Base-by-base conservation (phyloP, 371 early-diverging fungal species). In the Rhizopus microsporus region DNA sequence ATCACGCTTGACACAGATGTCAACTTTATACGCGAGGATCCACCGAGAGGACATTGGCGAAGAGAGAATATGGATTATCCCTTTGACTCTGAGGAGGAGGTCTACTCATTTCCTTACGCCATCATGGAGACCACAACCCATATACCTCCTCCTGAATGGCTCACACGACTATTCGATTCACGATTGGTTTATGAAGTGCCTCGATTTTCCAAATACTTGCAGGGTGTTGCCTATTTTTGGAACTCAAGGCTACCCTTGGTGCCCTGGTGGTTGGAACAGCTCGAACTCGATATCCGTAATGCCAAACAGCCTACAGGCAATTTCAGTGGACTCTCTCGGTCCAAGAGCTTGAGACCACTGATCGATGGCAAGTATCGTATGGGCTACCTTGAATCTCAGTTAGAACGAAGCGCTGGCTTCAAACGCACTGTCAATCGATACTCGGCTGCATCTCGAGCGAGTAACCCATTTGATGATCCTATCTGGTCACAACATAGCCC, bases 131-230 rank as follows among this genome's bases (percentile, higher is more conserved):
- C 99, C 54, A 99, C 99, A 80, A 80, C 98, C 47, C 96, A 97
- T 70, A 93, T 93, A 7, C 95, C 95, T 72, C 75, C 85, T 23
- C 97, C 98, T 6, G 83, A 88, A 57, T 99, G 99, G 99, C 93
- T 99, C 23, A 79, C 86, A 8, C 91, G 95, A 29, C 77, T 99
- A 37, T 82, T 97, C 63, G 86, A 92, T 38, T 88, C 91, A 40
- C 85, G 89, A 50, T 75, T 98, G 54, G 97, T 99, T 16, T 95
- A 96, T 69, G 96, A 95, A 42, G 97, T 98, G 4, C 98, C 98
- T 40, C 95, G 96, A 65, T 99, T 99, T 79, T 93, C 93, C 52
- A 99, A 99, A 73, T 99, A 94, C 78, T 82, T 98, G 49, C 99
- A 99, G 74, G 99, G 99, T 51, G 86, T 88, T 15, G 88, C 98